Evolutionary conservation across 768 basidiomycete genomes (phyloP).

Genomic region (Pleurotus salmoneostramineus): DNA sequence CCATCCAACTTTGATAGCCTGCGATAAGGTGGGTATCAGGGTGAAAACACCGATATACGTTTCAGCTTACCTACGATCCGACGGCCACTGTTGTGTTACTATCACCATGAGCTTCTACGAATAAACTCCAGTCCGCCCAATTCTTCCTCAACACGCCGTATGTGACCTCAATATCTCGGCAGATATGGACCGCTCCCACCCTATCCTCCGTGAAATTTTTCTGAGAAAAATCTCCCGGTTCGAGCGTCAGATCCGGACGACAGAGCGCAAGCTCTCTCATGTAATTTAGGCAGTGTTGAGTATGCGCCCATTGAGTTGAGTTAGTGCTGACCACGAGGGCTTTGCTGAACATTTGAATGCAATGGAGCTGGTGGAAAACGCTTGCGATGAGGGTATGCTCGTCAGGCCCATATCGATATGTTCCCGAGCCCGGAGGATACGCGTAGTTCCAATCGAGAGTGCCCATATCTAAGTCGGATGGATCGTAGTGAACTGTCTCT

Average conservation of each 20-base stretch:
- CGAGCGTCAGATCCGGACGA: slow-evolving; percentile 43
- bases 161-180: slow-evolving; percentile 34
- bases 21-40: no score
- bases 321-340: slow-evolving; percentile 15
- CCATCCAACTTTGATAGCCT: no score
- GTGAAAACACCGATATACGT: no score
- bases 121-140: slow-evolving; percentile 28
- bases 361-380: slow-evolving; percentile 49
- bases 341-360: slow-evolving; percentile 28
- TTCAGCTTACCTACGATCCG: no score
- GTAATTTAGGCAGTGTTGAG: slow-evolving; percentile 46
- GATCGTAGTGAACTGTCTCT: not conserved
- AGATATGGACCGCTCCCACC: slow-evolving; percentile 34
- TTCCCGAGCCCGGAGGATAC: not conserved
- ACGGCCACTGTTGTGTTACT: no score
- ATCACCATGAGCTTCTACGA: no score
- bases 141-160: slow-evolving; percentile 29
- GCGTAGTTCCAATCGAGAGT: not conserved
- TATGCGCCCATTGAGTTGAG: slow-evolving; percentile 17
- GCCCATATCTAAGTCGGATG: not conserved
- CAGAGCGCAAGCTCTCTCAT: slow-evolving; percentile 43
- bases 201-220: slow-evolving; percentile 30
- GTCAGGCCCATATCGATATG: not conserved
- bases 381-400: not conserved
- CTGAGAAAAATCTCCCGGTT: slow-evolving; percentile 34